Conservation (phyloP, 2,329 filamentous ascomycete species). For the Pezicula neosporulosa region DNA sequence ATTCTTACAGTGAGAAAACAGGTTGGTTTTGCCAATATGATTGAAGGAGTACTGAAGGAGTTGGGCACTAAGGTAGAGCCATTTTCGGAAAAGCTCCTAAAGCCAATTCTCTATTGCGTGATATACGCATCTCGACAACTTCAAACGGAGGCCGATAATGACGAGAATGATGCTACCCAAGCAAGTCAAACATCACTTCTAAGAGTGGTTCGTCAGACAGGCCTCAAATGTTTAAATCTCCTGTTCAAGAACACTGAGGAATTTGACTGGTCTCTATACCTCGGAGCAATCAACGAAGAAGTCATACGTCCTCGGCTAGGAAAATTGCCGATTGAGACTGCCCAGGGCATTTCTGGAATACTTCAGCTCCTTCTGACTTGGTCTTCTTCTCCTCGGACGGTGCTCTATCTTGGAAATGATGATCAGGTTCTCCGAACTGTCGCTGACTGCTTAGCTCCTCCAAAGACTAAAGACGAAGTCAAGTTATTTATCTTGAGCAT, state of each 20-base stretch:
- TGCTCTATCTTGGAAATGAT: slow-evolving; percentile 62
- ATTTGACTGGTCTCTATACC: slow-evolving; percentile 71
- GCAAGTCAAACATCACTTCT: slow-evolving; percentile 51
- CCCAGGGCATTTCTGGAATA: slow-evolving; percentile 82
- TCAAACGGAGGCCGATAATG: slow-evolving; percentile 28
- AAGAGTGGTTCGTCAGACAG: slow-evolving; percentile 63
- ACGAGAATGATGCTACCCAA: slow-evolving; percentile 30
- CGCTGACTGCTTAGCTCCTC: slow-evolving; percentile 66
- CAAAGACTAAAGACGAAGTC: slow-evolving; percentile 81
- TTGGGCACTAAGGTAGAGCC: slow-evolving; percentile 70
- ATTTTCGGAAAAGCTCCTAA: slow-evolving; percentile 66
- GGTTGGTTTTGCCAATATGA: slow-evolving; percentile 88
- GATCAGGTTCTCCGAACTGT: slow-evolving; percentile 63
- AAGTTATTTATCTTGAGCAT: slow-evolving; percentile 79
- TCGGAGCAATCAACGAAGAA: slow-evolving; percentile 67
- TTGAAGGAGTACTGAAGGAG: slow-evolving; percentile 80
- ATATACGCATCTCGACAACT: slow-evolving; percentile 65
- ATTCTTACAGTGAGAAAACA: slow-evolving; percentile 72
- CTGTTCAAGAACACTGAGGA: slow-evolving; percentile 71
- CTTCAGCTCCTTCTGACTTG: slow-evolving; percentile 80
- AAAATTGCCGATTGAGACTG: slow-evolving; percentile 79
- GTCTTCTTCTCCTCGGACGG: slow-evolving; percentile 64
- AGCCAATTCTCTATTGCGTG: slow-evolving; percentile 78
- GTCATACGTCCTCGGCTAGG: slow-evolving; percentile 74
- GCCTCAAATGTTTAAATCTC: slow-evolving; percentile 78